These are phyloP conservation scores for Amphibolis antarctica DNA, from an alignment of 106 monocot genomes.

Conservation along the genomic window DNA sequence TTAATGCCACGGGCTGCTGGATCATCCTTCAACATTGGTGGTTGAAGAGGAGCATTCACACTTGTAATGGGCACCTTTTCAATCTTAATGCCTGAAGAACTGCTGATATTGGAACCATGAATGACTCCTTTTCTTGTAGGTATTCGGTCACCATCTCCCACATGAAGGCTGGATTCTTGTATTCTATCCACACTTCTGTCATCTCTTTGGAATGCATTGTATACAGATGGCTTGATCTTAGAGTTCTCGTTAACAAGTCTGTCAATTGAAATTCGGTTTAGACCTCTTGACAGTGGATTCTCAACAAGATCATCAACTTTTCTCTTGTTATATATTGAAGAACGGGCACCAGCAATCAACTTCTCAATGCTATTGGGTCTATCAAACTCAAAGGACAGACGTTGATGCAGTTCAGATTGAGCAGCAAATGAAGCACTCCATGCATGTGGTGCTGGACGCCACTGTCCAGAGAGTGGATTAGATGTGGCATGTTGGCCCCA, in stretches of 20 bases:
- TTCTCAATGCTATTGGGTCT: slow-evolving; percentile 37
- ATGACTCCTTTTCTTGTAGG: slow-evolving; percentile 30
- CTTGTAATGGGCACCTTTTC: slow-evolving; percentile 27
- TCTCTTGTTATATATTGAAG: slow-evolving; percentile 39
- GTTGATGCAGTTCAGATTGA: slow-evolving; percentile 81
- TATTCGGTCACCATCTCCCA: slow-evolving; percentile 27
- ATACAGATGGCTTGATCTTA: slow-evolving; percentile 26
- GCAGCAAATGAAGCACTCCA: slow-evolving; percentile 45
- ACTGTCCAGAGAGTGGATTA: slow-evolving; percentile 59
- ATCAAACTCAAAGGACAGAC: slow-evolving; percentile 83
- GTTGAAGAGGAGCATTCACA: not conserved
- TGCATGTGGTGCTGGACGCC: slow-evolving; percentile 56
- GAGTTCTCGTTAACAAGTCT: slow-evolving; percentile 40
- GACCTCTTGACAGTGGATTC: slow-evolving; percentile 18
- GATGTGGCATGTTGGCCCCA: slow-evolving; percentile 38
- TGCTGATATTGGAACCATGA: slow-evolving; percentile 23
- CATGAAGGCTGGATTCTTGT: slow-evolving; percentile 20
- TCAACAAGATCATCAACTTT: slow-evolving; percentile 30
- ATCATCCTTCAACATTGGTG: slow-evolving; percentile 17
- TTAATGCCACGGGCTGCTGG: not conserved
- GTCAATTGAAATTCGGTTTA: slow-evolving; percentile 32
- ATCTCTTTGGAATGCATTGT: slow-evolving; percentile 34
- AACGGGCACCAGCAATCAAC: slow-evolving; percentile 36
- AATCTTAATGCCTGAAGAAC: slow-evolving; percentile 30
- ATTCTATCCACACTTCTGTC: slow-evolving; percentile 16